Evolutionary conservation across 2,329 filamentous ascomycete genomes (phyloP), one percentile per base, ranked within the genome.

Genomic region (Curvularia verruculosa): DNA sequence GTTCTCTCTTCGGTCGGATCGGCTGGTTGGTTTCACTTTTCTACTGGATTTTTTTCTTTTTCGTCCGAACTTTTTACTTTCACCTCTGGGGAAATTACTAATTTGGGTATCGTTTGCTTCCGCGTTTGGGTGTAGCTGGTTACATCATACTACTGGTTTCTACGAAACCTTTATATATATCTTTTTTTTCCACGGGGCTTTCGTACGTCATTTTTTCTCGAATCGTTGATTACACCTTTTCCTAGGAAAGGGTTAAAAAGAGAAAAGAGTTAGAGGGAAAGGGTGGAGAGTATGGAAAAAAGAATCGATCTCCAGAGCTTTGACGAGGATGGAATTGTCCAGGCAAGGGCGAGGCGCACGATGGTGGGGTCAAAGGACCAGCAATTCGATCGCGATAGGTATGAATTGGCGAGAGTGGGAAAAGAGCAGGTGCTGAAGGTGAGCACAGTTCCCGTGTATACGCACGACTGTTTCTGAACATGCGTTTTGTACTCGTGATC

Each of bases 361-460:
- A 53, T 71, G 23, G 69, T 67, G 12, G 70, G 68, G 24, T 54
- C 59, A 5, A 75, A 73, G 49, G 59, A 61, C 1, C 61, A 56
- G 50, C 64, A 68, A 1, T 72, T 73, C 34, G 73, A 75, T 44
- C 61, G 63, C 26, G 73, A 75, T 51, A 61, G 59, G 52, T 72
- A 73, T 69, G 73, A 76, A 40, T 49, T 76, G 56, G 72, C 72
- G 7, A 67, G 68, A 58, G 72, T 65, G 18, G 73, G 73, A 48
- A 76, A 76, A 48, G 56, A 73, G 55, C 68, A 75, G 49, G 72
- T 75, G 19, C 45, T 76, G 58, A 76, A 76, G 67, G 74, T 75
- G 36, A 26, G 65, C 48, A 2, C 50, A 1, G 12, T 2, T 15
- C 13, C 5, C 15, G 12, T 15, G 12, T 13, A n/a, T 6, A 36